Conservation (phyloP, 352 stramenopile genomes). For the Elongisporangium undulatum region DNA sequence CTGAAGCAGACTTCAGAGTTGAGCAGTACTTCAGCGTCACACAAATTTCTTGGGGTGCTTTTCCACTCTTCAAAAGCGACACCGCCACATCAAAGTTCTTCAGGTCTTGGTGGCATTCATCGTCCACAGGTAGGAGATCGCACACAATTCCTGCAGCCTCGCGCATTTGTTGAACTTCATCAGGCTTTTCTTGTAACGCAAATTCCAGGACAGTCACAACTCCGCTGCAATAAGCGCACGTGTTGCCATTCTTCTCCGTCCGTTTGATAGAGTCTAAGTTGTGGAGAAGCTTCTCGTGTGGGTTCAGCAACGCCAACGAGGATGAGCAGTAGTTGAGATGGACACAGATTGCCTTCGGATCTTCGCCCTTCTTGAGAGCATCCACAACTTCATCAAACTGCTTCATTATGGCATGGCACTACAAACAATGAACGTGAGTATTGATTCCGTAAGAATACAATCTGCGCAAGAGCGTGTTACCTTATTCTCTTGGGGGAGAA, state of each 20-base stretch:
- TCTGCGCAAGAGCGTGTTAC: conserved; percentile 13
- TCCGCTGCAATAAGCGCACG: conserved; percentile 58
- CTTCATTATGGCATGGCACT: conserved; percentile 62
- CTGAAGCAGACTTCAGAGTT: conserved; percentile 6
- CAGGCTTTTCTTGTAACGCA: conserved; percentile 46
- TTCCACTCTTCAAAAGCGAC: conserved; percentile 37
- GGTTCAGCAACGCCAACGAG: conserved; percentile 2
- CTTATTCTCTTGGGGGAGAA: conserved; percentile 55
- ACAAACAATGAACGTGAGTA: conserved; percentile 11
- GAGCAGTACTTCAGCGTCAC: conserved; percentile 45
- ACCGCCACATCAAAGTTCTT: conserved; percentile 66
- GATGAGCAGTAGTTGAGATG: conserved; percentile 56
- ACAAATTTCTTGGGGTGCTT: conserved; percentile 61
- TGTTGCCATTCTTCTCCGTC: conserved; percentile 20
- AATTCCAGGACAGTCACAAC: conserved; percentile 60
- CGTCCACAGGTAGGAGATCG: conserved; percentile 52
- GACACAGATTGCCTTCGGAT: conserved; percentile 53
- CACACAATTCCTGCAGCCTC: conserved; percentile 64
- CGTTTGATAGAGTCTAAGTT: neutral
- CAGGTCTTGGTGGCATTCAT: conserved; percentile 64
- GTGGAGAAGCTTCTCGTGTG: neutral
- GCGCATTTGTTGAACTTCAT: conserved; percentile 55
- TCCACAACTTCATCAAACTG: conserved; percentile 61
- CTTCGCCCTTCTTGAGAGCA: conserved; percentile 58
- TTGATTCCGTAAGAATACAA: neutral